Conservation (phyloP, 129 eudicot genomes). For the Flaveria linearis region DNA sequence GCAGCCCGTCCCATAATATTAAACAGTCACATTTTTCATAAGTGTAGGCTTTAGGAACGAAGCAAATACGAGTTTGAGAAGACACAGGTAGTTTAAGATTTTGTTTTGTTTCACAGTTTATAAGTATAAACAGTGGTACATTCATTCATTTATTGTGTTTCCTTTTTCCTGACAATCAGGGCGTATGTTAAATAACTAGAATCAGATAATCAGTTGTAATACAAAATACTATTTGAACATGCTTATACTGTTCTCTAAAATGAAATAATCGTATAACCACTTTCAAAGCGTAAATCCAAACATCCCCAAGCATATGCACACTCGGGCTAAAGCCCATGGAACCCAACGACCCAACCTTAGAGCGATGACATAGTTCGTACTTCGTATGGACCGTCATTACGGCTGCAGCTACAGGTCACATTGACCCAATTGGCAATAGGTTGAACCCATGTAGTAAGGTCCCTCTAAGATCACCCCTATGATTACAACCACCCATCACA, state of each 20-base stretch:
- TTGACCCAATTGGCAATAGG: background rate
- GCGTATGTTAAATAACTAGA: background rate
- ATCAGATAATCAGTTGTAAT: background rate
- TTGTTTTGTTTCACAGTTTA: constrained; percentile 15
- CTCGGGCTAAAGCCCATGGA: background rate
- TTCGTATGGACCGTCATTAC: background rate
- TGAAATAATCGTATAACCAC: too few species aligned
- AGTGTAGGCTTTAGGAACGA: constrained; percentile 34
- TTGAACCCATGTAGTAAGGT: background rate
- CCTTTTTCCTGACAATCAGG: background rate
- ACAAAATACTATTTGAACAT: too few species aligned
- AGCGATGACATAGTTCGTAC: background rate
- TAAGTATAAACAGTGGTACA: constrained; percentile 15
- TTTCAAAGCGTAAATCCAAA: background rate
- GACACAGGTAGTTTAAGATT: constrained; percentile 22
- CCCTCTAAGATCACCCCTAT: constrained; percentile 8
- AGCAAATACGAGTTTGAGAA: constrained; percentile 27
- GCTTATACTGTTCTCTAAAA: too few species aligned
- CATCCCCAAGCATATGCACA: background rate
- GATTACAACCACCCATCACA: background rate
- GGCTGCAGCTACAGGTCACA: background rate
- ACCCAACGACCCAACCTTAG: background rate
- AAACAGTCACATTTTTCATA: constrained; percentile 7
- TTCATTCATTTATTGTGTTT: background rate
- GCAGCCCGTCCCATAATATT: constrained; percentile 19